Percentiles rank a stretch among this genome's conserved stretches.
Conservation (phyloP, 305 asterid species). For the Fraxinus sp. region DNA sequence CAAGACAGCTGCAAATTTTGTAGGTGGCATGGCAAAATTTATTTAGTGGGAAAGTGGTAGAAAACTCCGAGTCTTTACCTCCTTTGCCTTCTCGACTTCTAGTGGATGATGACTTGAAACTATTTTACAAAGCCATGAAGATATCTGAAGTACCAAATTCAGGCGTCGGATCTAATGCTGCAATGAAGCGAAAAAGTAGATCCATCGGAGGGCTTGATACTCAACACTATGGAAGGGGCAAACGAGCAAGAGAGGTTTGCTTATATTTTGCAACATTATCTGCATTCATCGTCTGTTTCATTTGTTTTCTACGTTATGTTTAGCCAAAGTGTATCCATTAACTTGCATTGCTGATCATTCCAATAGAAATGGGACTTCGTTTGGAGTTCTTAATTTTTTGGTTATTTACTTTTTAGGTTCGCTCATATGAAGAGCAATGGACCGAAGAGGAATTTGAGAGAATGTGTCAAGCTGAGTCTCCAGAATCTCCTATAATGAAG, state of each 20-base stretch:
- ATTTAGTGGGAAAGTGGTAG: slow-evolving; percentile 43
- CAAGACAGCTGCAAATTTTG: slow-evolving; percentile 20
- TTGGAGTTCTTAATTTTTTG: slow-evolving; percentile 18
- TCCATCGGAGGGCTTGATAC: slow-evolving; percentile 80
- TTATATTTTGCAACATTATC: slow-evolving; percentile 22
- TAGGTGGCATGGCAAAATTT: slow-evolving; percentile 77
- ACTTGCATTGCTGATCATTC: neutral
- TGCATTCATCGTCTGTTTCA: slow-evolving; percentile 2
- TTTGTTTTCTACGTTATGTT: neutral
- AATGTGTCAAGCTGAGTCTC: slow-evolving; percentile 82
- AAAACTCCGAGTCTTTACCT: slow-evolving; percentile 52
- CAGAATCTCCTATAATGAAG: slow-evolving; percentile 62
- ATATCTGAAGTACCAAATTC: slow-evolving; percentile 54
- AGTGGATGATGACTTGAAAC: slow-evolving; percentile 70
- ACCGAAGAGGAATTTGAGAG: slow-evolving; percentile 96
- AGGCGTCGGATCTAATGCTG: slow-evolving; percentile 47
- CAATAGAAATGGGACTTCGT: neutral
- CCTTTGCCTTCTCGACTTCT: slow-evolving; percentile 85
- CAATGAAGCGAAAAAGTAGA: slow-evolving; percentile 77
- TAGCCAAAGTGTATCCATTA: slow-evolving; percentile 9
- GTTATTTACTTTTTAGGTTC: slow-evolving; percentile 56
- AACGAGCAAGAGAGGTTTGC: slow-evolving; percentile 95
- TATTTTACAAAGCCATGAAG: slow-evolving; percentile 88
- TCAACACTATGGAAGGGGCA: slow-evolving; percentile 97
- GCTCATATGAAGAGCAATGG: slow-evolving; percentile 97